These are phyloP conservation scores for Thermochaetoides thermophila DNA, from an alignment of 495 filamentous ascomycete species.

Conservation along the genomic window DNA sequence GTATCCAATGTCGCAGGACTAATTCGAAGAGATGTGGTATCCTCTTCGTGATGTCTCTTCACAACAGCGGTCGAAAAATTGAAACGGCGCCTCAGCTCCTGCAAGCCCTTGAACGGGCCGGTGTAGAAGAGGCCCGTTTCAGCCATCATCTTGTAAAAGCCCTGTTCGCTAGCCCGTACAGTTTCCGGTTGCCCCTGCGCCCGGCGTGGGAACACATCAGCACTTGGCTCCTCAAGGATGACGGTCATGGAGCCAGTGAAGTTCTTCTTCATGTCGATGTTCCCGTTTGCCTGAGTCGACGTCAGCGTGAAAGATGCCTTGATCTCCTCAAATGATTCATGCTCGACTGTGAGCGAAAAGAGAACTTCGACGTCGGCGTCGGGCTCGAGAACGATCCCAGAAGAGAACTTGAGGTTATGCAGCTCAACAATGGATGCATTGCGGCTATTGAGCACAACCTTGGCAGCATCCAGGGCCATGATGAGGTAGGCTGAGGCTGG, in stretches of 20 bases:
- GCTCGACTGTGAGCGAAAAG: conserved; percentile 22
- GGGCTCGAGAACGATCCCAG: conserved; percentile 35
- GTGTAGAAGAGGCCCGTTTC: conserved; percentile 27
- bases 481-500: conserved; percentile 31
- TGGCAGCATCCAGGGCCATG: conserved; percentile 31
- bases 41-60: conserved; percentile 16
- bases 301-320: conserved; percentile 26
- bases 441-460: conserved; percentile 10
- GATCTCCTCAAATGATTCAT: conserved; percentile 6
- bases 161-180: conserved; percentile 16
- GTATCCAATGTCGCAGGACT: conserved; percentile 35
- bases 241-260: conserved; percentile 21
- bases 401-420: conserved; percentile 24
- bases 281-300: conserved; percentile 20
- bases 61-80: conserved; percentile 31
- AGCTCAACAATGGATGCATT: conserved; percentile 26
- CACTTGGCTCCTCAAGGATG: conserved; percentile 15
- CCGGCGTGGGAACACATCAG: conserved; percentile 13
- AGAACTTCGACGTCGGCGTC: conserved; percentile 30
- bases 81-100: conserved; percentile 24
- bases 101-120: conserved; percentile 27
- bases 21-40: conserved; percentile 20
- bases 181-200: conserved; percentile 18
- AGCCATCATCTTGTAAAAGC: conserved; percentile 33
- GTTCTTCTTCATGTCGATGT: conserved; percentile 23